Evolutionary conservation across 2,329 filamentous ascomycete genomes (phyloP).

Genomic region (Calonectria honghensis): DNA sequence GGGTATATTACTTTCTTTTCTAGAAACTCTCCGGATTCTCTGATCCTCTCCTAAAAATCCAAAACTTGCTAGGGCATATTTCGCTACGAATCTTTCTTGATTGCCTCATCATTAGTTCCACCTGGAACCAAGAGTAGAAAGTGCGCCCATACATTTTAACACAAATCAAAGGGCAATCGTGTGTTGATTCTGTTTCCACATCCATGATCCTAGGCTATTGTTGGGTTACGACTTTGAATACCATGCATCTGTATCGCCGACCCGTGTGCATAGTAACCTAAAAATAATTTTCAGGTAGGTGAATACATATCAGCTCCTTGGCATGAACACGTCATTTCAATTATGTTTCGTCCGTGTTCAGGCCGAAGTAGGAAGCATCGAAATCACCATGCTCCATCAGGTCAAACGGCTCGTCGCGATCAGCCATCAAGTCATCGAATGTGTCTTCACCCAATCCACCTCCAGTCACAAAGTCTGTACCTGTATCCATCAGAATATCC

Average conservation of each 20-base stretch:
- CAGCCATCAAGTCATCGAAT: conserved; percentile 71
- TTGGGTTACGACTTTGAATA: background rate
- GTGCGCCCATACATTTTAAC: background rate
- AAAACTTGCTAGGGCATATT: background rate
- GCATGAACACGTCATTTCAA: background rate
- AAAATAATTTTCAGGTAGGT: background rate
- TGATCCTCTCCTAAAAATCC: background rate
- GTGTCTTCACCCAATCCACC: conserved; percentile 60
- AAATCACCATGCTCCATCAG: conserved; percentile 67
- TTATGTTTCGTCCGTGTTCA: conserved; percentile 52
- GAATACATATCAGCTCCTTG: too few species aligned
- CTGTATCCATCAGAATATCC: conserved; percentile 67
- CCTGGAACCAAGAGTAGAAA: background rate
- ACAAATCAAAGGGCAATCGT: background rate
- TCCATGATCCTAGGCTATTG: background rate
- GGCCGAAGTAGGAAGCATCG: conserved; percentile 68
- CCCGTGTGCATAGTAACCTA: background rate
- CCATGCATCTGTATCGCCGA: background rate
- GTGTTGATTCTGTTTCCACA: background rate
- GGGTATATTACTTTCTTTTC: background rate
- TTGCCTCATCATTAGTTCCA: background rate
- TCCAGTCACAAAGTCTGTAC: conserved; percentile 58
- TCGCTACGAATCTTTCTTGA: background rate
- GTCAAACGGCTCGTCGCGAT: conserved; percentile 64
- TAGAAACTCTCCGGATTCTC: too few species aligned